Evolutionary conservation across 495 filamentous ascomycete species (phyloP), one percentile per base, ranked within the genome.

Genomic region (Aspergillus olivimuriae): DNA sequence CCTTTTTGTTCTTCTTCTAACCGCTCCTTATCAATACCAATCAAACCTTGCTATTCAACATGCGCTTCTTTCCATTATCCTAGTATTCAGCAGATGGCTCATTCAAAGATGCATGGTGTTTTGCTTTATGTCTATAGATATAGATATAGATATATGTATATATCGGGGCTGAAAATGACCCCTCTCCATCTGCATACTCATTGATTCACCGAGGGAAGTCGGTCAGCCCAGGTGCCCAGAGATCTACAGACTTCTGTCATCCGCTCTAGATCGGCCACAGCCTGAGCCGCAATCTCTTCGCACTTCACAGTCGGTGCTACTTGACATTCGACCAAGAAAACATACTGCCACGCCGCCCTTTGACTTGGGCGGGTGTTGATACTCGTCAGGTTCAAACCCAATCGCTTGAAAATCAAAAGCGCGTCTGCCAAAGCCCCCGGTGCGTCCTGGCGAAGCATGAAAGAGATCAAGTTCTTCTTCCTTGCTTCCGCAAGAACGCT

Each of bases 241-340:
- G 70, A 50, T 45, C 59, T 57, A 52, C 63, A 70, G 26, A 39
- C 53, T 40, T 68, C 65, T 2, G 65, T 68, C 22, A 61, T 59
- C 33, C 53, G 14, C 14, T 50, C 48, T 12, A 72, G 39, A 28
- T 51, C 53, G 12, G 43, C 15, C 28, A 72, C 31, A 35, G 62
- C 52, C 17, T 52, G 50, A 14, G 44, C 20, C n/a, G 62, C 57
- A 16, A 56, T 53, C 20, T 62, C 59, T 36, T 56, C 45, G 32
- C 59, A 54, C 35, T 53, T 52, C 20, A 46, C 48, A 4, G 56
- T 53, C 3, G 48, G 50, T 12, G 48, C 47, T 4, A 82, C 81
- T 58, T 85, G 75, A 58, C 94, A 88, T 69, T 97, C 92, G 16
- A 95, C 83, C 62, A 98, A 84, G 65, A 97, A 96, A 19, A 95